These are phyloP conservation scores for Globisporangium nagaii DNA, from an alignment of 352 stramenopile species.

Conservation along the genomic window DNA sequence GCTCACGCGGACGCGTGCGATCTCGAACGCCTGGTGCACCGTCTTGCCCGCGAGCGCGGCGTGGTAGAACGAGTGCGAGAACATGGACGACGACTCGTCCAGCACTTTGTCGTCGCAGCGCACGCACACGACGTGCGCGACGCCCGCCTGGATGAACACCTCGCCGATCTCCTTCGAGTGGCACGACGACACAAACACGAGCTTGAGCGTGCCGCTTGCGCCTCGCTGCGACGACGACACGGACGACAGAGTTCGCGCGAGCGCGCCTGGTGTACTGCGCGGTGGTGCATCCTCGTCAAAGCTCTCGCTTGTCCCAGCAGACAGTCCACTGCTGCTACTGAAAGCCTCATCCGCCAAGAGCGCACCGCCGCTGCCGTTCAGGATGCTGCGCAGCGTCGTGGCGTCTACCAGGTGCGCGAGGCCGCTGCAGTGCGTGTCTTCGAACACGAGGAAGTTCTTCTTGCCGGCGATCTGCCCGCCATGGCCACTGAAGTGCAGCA, in stretches of 20 bases:
- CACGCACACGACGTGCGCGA: conserved; percentile 75
- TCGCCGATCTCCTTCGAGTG: conserved; percentile 72
- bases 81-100: conserved; percentile 70
- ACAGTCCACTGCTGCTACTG: neutral
- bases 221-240: conserved; percentile 20
- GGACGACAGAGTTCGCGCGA: conserved; percentile 18
- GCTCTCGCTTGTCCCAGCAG: neutral
- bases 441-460: conserved; percentile 66
- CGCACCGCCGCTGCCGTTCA: conserved; percentile 27
- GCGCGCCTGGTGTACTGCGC: neutral
- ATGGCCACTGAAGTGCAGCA: conserved; percentile 78
- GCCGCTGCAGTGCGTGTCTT: conserved; percentile 64
- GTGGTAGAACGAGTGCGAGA: conserved; percentile 78
- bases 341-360: conserved; percentile 9
- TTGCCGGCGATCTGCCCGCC: conserved; percentile 59
- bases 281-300: conserved; percentile 4
- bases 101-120: conserved; percentile 60
- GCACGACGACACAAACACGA: conserved; percentile 81
- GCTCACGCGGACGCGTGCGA: conserved; percentile 60
- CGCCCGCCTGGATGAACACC: conserved; percentile 73
- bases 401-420: conserved; percentile 68
- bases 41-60: conserved; percentile 66
- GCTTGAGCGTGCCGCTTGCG: conserved; percentile 45
- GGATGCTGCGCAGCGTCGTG: conserved; percentile 47
- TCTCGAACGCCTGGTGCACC: conserved; percentile 70